Conservation (phyloP, 2,329 filamentous ascomycete species). For the Plenodomus tracheiphilus region DNA sequence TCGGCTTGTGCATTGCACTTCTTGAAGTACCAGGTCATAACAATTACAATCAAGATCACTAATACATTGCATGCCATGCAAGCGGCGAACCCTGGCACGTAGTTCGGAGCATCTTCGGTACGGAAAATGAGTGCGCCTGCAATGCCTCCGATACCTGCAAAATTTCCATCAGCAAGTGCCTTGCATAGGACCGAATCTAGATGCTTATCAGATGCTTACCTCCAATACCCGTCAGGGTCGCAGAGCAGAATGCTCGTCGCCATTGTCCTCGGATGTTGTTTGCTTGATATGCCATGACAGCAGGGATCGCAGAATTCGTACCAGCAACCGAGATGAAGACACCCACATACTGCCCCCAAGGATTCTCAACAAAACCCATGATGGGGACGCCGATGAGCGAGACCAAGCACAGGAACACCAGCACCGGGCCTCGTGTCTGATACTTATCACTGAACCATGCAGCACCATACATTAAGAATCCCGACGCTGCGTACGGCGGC, state of each 20-base stretch:
- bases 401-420: conserved; percentile 23
- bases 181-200: no score
- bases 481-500: conserved; percentile 30
- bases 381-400: conserved; percentile 29
- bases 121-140: conserved; percentile 28
- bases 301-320: conserved; percentile 23
- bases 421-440: conserved; percentile 24
- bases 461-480: conserved; percentile 29
- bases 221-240: conserved; percentile 22
- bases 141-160: conserved; percentile 24
- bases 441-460: conserved; percentile 31
- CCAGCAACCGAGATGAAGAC: conserved; percentile 27
- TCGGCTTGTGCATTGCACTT: conserved; percentile 28
- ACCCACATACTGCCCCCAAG: conserved; percentile 27
- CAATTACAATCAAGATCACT: conserved; percentile 16
- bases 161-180: no score
- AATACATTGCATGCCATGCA: conserved; percentile 29
- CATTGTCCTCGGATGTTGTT: conserved; percentile 28
- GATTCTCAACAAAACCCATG: conserved; percentile 28
- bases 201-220: no score
- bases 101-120: conserved; percentile 23
- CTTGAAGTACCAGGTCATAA: conserved; percentile 25
- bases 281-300: conserved; percentile 29
- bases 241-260: conserved; percentile 27
- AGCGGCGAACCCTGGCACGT: conserved; percentile 24